Percentiles rank a stretch among this genome's conserved stretches.
These are phyloP conservation scores for Penicillium lagena DNA, from an alignment of 495 filamentous ascomycete species.

Conservation along the genomic window DNA sequence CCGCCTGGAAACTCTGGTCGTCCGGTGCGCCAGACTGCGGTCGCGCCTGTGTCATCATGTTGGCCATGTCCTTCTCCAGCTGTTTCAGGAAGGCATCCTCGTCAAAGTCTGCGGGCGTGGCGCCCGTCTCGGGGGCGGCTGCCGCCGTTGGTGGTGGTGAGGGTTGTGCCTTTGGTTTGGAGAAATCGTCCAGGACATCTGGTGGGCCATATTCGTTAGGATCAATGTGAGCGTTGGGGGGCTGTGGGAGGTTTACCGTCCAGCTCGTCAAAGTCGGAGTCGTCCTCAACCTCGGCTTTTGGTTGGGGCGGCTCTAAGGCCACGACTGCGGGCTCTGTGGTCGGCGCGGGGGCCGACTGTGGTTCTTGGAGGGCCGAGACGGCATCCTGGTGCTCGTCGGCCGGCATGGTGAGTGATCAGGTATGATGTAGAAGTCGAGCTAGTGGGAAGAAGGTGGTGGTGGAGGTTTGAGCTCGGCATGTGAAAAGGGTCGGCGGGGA, in stretches of 20 bases:
- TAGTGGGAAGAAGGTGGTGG: background rate
- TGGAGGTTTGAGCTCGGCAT: conserved; percentile 7
- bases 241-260: conserved; percentile 54
- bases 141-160: conserved; percentile 19
- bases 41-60: conserved; percentile 48
- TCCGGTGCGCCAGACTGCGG: conserved; percentile 15
- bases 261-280: conserved; percentile 77
- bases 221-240: background rate
- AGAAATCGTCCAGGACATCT: conserved; percentile 93
- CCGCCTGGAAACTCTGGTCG: conserved; percentile 15
- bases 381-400: too few relatives aligned
- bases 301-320: background rate
- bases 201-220: conserved; percentile 1
- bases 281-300: conserved; percentile 29
- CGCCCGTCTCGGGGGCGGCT: conserved; percentile 8
- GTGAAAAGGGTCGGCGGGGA: conserved; percentile 23
- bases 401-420: background rate
- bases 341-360: too few relatives aligned
- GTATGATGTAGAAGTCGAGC: background rate
- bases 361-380: too few relatives aligned
- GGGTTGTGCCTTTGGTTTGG: conserved; percentile 40
- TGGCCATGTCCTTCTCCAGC: conserved; percentile 81
- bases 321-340: too few relatives aligned
- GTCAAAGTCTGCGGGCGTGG: conserved; percentile 20
- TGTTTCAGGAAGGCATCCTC: conserved; percentile 72